These are phyloP conservation scores for Iberis pinnata DNA, from an alignment of 345 rosid species.

Conservation along the genomic window DNA sequence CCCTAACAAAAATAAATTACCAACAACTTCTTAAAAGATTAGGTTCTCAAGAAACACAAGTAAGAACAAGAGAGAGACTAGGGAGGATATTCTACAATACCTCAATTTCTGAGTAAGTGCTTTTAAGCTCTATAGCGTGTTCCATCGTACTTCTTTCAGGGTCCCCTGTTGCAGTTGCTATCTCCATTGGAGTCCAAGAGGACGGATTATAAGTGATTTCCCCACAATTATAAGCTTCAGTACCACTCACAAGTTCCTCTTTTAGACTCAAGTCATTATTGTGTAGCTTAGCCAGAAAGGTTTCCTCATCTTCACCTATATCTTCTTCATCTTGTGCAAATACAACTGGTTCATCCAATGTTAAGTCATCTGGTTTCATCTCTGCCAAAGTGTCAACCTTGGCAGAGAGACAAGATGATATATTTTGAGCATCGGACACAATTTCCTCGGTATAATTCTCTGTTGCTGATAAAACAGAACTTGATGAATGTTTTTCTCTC, in stretches of 20 bases:
- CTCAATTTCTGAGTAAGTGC: conserved; percentile 81
- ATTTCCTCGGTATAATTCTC: conserved; percentile 11
- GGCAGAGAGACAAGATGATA: conserved; percentile 25
- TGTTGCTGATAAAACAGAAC: conserved; percentile 5
- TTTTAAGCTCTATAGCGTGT: conserved; percentile 63
- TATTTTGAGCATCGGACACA: conserved; percentile 19
- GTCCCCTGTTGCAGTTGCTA: conserved; percentile 77
- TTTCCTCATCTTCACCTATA: conserved; percentile 40
- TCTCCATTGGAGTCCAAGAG: conserved; percentile 71
- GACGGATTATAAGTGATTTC: conserved; percentile 52
- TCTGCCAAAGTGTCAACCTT: conserved; percentile 32
- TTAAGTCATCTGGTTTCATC: conserved; percentile 35
- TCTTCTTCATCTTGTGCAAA: conserved; percentile 30
- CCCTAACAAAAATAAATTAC: conserved; percentile 40
- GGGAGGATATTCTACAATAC: conserved; percentile 32
- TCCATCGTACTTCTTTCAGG: conserved; percentile 47
- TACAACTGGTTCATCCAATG: conserved; percentile 31
- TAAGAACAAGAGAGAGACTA: not conserved
- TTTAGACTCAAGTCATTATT: conserved; percentile 13
- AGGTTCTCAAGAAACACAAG: not conserved
- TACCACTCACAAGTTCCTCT: conserved; percentile 28
- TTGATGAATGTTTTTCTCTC: conserved; percentile 10
- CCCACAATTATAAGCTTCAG: conserved; percentile 30
- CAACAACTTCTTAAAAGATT: not conserved
- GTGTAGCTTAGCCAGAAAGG: conserved; percentile 48